Conservation (phyloP, 2,329 filamentous ascomycete species). For the Alternaria tenuissima region DNA sequence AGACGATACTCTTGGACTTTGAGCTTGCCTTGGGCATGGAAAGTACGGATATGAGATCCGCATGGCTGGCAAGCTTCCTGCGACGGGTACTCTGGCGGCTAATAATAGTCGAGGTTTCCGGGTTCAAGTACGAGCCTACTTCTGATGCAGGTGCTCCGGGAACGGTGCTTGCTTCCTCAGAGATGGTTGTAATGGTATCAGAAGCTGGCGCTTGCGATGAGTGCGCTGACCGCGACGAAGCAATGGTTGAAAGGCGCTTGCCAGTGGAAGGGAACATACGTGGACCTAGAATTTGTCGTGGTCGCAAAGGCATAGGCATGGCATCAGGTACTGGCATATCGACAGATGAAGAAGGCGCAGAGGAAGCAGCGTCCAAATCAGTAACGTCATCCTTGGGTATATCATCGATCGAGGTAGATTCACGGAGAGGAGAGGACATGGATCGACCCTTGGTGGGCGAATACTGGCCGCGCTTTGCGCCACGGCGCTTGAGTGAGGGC, state of each 20-base stretch:
- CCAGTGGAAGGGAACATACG: conserved; percentile 62
- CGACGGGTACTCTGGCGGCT: conserved; percentile 59
- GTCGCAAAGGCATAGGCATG: conserved; percentile 41
- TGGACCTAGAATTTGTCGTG: conserved; percentile 51
- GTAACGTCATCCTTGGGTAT: conserved; percentile 25
- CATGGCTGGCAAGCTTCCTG: conserved; percentile 85
- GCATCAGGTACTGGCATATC: conserved; percentile 43
- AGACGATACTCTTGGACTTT: conserved; percentile 74
- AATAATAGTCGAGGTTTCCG: conserved; percentile 49
- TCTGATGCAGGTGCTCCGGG: conserved; percentile 40
- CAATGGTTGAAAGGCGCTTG: conserved; percentile 66
- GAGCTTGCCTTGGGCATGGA: conserved; percentile 72
- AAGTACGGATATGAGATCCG: conserved; percentile 91
- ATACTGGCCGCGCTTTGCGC: conserved; percentile 49
- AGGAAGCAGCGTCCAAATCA: conserved; percentile 40
- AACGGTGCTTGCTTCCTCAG: conserved; percentile 26
- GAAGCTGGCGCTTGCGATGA: conserved; percentile 38
- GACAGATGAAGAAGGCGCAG: conserved; percentile 48
- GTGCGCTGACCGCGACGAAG: conserved; percentile 57
- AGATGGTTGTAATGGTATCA: conserved; percentile 31
- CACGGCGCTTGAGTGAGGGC: conserved; percentile 50
- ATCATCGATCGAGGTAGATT: conserved; percentile 36
- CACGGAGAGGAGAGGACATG: conserved; percentile 42
- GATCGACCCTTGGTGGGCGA: conserved; percentile 53
- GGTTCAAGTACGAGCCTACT: conserved; percentile 38